A percentile compares a stretch with the other conserved stretches of the same genome.
These are phyloP conservation scores for Colletotrichum agaves DNA, from an alignment of 2,329 filamentous ascomycete genomes.

Conservation along the genomic window DNA sequence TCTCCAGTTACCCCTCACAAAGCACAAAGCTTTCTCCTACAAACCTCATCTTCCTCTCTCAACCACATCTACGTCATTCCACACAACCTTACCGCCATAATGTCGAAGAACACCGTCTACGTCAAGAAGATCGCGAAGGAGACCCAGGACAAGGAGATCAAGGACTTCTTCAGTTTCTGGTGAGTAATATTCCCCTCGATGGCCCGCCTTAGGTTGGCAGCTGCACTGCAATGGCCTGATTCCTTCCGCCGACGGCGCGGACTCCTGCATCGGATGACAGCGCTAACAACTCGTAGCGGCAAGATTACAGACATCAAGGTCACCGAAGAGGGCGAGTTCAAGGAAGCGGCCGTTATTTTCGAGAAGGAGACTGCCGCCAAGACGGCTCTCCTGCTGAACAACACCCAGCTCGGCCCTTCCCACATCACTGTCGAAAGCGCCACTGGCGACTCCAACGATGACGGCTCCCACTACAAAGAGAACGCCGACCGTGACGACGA, in stretches of 20 bases:
- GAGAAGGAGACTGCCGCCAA: conserved; percentile 97
- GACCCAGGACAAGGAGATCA: conserved; percentile 90
- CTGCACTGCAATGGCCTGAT: conserved; percentile 15
- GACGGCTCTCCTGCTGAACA: conserved; percentile 95
- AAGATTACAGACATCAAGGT: conserved; percentile 90
- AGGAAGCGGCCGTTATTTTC: conserved; percentile 92
- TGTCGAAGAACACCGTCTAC: conserved; percentile 77
- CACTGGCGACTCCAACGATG: conserved; percentile 71
- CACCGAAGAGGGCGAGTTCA: conserved; percentile 73
- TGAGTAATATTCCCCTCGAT: conserved; percentile 55
- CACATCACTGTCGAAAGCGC: conserved; percentile 80
- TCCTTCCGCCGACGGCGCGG: background rate
- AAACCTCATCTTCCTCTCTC: background rate
- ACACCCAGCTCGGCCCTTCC: conserved; percentile 90
- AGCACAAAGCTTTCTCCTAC: conserved; percentile 29
- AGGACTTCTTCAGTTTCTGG: conserved; percentile 98
- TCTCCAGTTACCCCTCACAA: conserved; percentile 32
- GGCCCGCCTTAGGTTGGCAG: background rate
- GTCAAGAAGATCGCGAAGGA: conserved; percentile 87
- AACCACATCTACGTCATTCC: conserved; percentile 21
- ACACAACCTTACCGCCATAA: conserved; percentile 47
- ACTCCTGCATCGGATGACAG: background rate
- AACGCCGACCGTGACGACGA: conserved; percentile 69
- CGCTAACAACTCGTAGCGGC: conserved; percentile 66
- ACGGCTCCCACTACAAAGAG: conserved; percentile 65